A percentile compares a stretch with the other conserved stretches of the same genome.
phyloP scores from a whole-genome alignment of 805 yeast genomes.

The Alloascoidea africana region DNA sequence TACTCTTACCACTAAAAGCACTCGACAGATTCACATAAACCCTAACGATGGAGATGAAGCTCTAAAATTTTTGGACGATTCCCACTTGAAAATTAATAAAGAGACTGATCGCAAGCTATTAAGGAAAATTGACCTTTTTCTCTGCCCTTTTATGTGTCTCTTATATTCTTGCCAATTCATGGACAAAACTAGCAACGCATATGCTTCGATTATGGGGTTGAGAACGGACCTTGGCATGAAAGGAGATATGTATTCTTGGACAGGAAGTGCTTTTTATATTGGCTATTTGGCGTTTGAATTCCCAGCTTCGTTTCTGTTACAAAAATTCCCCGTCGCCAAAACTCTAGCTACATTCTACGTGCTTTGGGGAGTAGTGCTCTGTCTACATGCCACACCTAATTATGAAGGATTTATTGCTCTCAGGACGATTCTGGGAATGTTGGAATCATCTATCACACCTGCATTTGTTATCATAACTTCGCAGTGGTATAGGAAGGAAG shows the following conservation, averaged over 20 bases:
- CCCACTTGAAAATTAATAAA: too few relatives aligned
- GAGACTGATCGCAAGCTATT: too few relatives aligned
- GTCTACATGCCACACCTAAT: constrained; percentile 19
- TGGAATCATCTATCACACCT: constrained; percentile 33
- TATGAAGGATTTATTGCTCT: constrained; percentile 26
- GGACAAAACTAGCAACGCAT: constrained; percentile 41
- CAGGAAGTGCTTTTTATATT: constrained; percentile 24
- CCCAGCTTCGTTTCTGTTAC: constrained; percentile 25
- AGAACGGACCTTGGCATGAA: constrained; percentile 28
- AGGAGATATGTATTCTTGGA: constrained; percentile 30
- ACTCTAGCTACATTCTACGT: constrained; percentile 15
- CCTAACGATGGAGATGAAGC: too few relatives aligned
- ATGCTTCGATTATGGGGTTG: constrained; percentile 38
- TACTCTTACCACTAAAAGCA: too few relatives aligned
- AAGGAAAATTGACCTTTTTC: constrained; percentile 35
- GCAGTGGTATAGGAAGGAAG: constrained; percentile 36
- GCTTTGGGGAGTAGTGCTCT: constrained; percentile 27
- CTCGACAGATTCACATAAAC: too few relatives aligned
- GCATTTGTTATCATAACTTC: constrained; percentile 39
- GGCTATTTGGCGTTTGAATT: constrained; percentile 29
- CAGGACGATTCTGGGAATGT: constrained; percentile 26
- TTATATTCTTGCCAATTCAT: constrained; percentile 38
- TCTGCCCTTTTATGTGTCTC: constrained; percentile 35
- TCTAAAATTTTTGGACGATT: too few relatives aligned
- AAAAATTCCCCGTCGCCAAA: constrained; percentile 21